Evolutionary conservation across 345 rosid species (phyloP).

Genomic region (Pistacia integerrima): DNA sequence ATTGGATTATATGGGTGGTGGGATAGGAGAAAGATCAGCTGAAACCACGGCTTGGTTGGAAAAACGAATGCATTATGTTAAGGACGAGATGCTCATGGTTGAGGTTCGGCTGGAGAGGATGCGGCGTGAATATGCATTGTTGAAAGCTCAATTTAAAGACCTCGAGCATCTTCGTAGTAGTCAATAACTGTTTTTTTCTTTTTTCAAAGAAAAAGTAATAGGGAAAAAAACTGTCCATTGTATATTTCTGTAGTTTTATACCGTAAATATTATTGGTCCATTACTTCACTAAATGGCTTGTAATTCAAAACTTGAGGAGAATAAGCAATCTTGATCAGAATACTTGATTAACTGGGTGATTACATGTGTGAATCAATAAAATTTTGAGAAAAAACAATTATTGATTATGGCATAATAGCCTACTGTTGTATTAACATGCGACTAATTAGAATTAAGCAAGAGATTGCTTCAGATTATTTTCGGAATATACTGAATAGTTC

Average conservation of each 20-base stretch:
- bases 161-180: conserved; percentile 36
- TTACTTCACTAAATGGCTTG: background rate
- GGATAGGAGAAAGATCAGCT: conserved; percentile 33
- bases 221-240: background rate
- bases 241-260: background rate
- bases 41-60: conserved; percentile 70
- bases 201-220: too few species aligned
- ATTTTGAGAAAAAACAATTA: too few species aligned
- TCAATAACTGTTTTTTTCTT: background rate
- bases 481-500: too few species aligned
- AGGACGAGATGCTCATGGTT: conserved; percentile 74
- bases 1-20: conserved; percentile 31
- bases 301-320: too few species aligned
- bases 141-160: conserved; percentile 60
- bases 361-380: too few species aligned
- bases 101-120: conserved; percentile 78
- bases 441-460: too few species aligned
- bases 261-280: background rate
- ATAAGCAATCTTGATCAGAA: too few species aligned
- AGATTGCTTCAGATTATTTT: too few species aligned
- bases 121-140: conserved; percentile 52
- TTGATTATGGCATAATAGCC: too few species aligned
- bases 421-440: too few species aligned
- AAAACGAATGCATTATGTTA: conserved; percentile 68
- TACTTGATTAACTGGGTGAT: too few species aligned